phyloP scores from a whole-genome alignment of 176 grass and related monocot species.

The Raddia distichophylla region DNA sequence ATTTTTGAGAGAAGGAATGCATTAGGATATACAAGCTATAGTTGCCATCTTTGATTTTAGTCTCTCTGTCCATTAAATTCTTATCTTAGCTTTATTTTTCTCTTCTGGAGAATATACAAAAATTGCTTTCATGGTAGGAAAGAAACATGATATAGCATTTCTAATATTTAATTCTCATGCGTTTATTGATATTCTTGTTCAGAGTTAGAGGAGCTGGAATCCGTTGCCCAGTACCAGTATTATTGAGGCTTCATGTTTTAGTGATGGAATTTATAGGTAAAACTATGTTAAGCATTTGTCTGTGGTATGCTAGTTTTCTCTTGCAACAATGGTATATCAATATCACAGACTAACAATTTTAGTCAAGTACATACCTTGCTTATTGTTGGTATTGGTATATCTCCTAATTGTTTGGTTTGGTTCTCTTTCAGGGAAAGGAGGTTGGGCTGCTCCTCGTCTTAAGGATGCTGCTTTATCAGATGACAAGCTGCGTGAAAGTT shows the following conservation, averaged over 20 bases:
- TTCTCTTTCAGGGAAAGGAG: conserved; percentile 69
- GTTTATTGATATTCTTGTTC: conserved; percentile 38
- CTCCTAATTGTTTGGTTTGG: conserved; percentile 36
- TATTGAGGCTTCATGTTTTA: conserved; percentile 91
- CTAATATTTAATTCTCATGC: not conserved
- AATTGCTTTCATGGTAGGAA: conserved; percentile 6
- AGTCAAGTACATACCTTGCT: conserved; percentile 14
- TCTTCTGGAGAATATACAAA: not conserved
- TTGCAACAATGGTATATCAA: conserved; percentile 2
- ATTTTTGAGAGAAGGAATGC: not conserved
- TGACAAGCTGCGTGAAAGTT: conserved; percentile 77
- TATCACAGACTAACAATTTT: conserved; percentile 9
- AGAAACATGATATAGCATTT: not conserved
- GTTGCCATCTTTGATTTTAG: not conserved
- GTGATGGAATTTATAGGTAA: conserved; percentile 99
- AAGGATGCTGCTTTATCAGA: conserved; percentile 86
- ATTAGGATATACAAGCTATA: conserved; percentile 13
- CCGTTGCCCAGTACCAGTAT: conserved; percentile 64
- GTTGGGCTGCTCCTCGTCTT: conserved; percentile 84
- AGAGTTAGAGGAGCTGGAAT: conserved; percentile 90
- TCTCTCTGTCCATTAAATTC: not conserved
- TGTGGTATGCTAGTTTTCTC: conserved; percentile 7
- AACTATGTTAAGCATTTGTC: conserved; percentile 1
- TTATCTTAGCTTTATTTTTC: not conserved
- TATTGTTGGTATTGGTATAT: not conserved